phyloP scores from a whole-genome alignment of 2,329 filamentous ascomycete genomes.

The Claviceps pazoutovae region DNA sequence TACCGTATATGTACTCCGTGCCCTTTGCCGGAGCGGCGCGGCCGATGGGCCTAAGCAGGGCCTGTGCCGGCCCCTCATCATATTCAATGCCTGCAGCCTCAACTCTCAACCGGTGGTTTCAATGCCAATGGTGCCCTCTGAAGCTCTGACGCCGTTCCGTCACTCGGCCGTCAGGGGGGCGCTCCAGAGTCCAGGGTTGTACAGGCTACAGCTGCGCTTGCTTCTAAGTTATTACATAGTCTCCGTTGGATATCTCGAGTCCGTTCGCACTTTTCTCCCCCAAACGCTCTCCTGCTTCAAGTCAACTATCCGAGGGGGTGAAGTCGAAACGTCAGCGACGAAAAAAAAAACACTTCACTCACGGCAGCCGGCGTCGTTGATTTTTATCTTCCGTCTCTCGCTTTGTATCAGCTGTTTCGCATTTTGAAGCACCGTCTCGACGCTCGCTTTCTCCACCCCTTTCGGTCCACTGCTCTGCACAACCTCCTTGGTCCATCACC shows the following conservation, averaged over 20 bases:
- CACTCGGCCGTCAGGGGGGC: not conserved
- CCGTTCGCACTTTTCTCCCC: not conserved
- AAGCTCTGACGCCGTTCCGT: not conserved
- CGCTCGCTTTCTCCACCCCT: slow-evolving; percentile 4
- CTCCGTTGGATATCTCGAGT: not conserved
- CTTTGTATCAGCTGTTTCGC: slow-evolving; percentile 2
- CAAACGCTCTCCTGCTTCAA: not conserved
- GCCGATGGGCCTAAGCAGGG: too few relatives aligned
- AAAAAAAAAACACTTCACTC: not conserved
- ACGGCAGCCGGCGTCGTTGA: not conserved
- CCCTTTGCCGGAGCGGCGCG: too few relatives aligned
- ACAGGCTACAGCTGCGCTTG: not conserved
- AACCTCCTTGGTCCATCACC: not conserved
- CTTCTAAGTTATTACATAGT: not conserved
- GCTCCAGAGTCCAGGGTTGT: not conserved
- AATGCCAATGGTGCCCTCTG: too few relatives aligned
- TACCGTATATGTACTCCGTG: too few relatives aligned
- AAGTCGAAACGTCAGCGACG: too few relatives aligned
- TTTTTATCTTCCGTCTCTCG: slow-evolving; percentile 10
- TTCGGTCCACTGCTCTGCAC: not conserved
- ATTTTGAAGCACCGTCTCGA: slow-evolving; percentile 3
- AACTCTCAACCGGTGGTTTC: too few relatives aligned
- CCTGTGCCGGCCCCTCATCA: not conserved
- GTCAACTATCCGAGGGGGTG: not conserved
- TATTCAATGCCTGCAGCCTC: too few relatives aligned